A percentile compares a stretch with the other conserved stretches of the same genome.
Conservation (phyloP, 129 eudicot species). For the Flaveria linearis region DNA sequence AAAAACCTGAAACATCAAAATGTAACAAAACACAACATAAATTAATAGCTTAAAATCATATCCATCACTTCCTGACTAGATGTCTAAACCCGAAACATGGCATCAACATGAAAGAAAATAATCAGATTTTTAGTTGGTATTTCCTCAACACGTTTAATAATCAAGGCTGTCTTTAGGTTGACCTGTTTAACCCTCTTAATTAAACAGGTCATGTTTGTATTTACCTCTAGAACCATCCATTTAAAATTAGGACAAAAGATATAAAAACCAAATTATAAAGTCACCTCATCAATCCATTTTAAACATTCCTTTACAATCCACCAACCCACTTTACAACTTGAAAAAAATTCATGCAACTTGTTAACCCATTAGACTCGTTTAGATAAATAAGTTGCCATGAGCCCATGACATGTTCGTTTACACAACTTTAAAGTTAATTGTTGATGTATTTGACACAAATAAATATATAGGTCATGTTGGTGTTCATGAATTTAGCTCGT, state of each 20-base stretch:
- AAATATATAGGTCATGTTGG: not conserved
- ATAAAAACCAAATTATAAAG: too few species aligned
- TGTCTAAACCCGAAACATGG: not conserved
- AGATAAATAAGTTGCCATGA: not conserved
- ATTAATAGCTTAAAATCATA: not conserved
- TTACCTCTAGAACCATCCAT: not conserved
- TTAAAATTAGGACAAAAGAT: not conserved
- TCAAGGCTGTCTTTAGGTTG: not conserved
- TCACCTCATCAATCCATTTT: too few species aligned
- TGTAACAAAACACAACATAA: not conserved
- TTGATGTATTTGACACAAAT: not conserved
- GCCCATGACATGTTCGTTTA: not conserved
- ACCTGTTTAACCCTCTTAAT: not conserved
- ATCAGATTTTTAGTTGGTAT: not conserved
- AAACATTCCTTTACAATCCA: not conserved
- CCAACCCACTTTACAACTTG: not conserved
- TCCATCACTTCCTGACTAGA: not conserved
- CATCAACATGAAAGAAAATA: not conserved
- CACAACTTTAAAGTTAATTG: not conserved
- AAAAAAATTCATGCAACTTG: not conserved
- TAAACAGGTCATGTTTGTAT: not conserved
- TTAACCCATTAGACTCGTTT: not conserved
- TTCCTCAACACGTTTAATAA: not conserved
- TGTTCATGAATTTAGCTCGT: not conserved
- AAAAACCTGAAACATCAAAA: conserved; percentile 56